These are phyloP conservation scores for Talaromyces albobiverticillius DNA, from an alignment of 2,329 filamentous ascomycete species.

Conservation along the genomic window DNA sequence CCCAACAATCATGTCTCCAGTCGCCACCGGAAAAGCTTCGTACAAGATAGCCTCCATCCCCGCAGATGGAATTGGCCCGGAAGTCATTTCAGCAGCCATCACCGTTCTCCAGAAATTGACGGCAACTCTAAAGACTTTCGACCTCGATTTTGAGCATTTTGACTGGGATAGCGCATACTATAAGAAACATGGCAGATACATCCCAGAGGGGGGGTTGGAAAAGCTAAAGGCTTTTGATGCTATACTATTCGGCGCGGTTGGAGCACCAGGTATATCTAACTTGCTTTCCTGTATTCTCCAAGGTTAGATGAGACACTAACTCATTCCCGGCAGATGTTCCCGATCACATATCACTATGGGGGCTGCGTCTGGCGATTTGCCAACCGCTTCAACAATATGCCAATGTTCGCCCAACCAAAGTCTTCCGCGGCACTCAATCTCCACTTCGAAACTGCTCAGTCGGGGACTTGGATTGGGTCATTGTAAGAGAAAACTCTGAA, in stretches of 20 bases:
- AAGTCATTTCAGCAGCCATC: conserved; percentile 64
- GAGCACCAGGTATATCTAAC: conserved; percentile 47
- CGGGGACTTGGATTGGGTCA: conserved; percentile 55
- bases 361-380: conserved; percentile 54
- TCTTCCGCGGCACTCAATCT: conserved; percentile 52
- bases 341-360: conserved; percentile 27
- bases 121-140: conserved; percentile 28
- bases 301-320: not conserved
- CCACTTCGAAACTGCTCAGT: conserved; percentile 47
- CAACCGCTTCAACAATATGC: conserved; percentile 57
- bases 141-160: conserved; percentile 16
- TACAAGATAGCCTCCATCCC: conserved; percentile 63
- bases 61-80: conserved; percentile 67
- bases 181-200: conserved; percentile 52
- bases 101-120: conserved; percentile 54
- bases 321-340: conserved; percentile 11
- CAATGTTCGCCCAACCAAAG: conserved; percentile 54
- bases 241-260: conserved; percentile 60
- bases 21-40: conserved; percentile 6
- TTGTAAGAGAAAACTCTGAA: conserved; percentile 55
- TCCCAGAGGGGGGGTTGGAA: conserved; percentile 50
- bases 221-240: conserved; percentile 53
- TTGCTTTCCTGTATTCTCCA: not conserved
- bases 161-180: conserved; percentile 51
- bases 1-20: conserved; percentile 9